Evolutionary conservation across 768 basidiomycete genomes (phyloP).

Genomic region (Cantharellus cinnabarinus): DNA sequence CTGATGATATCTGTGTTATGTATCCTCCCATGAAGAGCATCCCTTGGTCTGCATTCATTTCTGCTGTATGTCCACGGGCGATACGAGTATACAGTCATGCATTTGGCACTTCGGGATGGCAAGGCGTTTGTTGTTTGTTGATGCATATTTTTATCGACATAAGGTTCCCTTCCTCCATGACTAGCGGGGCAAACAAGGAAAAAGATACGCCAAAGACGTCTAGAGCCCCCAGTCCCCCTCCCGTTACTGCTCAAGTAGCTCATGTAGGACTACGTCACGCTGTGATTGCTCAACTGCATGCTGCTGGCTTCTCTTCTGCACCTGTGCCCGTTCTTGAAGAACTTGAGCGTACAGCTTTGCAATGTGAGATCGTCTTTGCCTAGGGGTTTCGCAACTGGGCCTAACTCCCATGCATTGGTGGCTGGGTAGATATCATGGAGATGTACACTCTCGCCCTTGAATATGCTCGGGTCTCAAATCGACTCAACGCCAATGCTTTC

Average conservation of each 20-base stretch:
- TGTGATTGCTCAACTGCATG: neutral
- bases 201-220: neutral
- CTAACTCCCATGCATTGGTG: neutral
- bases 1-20: no score
- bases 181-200: neutral
- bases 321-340: slow-evolving; percentile 1
- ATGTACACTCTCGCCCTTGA: slow-evolving; percentile 5
- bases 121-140: no score
- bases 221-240: neutral
- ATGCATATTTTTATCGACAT: no score
- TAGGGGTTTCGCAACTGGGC: neutral
- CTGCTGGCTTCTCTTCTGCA: slow-evolving; percentile 5
- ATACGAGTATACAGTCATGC: no score
- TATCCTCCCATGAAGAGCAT: no score
- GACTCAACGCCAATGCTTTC: slow-evolving; percentile 3
- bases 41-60: no score
- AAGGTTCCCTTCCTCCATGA: no score
- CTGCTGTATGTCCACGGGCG: no score
- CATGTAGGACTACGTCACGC: slow-evolving; percentile 1
- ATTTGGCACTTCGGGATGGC: no score
- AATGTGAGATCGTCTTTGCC: neutral
- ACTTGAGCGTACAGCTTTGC: slow-evolving; percentile 1
- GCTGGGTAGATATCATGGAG: slow-evolving; percentile 1
- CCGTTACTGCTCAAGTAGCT: neutral
- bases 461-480: slow-evolving; percentile 4